Conservation (phyloP, 177 flowering plant species). For the Vitis hybrid region DNA sequence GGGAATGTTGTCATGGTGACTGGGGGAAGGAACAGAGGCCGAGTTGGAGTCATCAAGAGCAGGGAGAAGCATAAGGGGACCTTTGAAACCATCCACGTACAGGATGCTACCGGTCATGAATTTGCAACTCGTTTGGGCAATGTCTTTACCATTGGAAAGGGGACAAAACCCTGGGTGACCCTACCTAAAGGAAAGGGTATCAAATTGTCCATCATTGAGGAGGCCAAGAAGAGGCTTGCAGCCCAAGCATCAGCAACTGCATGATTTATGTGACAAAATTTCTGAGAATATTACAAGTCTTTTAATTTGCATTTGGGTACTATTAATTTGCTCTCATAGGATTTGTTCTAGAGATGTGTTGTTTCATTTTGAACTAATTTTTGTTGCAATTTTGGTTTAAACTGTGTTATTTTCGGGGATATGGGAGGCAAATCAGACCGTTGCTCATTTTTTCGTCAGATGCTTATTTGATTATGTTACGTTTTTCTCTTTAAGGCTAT, state of each 20-base stretch:
- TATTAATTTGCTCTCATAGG: too few relatives aligned
- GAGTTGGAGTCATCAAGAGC: conserved; percentile 68
- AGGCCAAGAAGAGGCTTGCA: conserved; percentile 61
- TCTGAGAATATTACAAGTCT: too few relatives aligned
- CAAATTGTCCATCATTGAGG: conserved; percentile 72
- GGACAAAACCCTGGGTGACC: conserved; percentile 69
- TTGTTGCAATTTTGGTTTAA: too few relatives aligned
- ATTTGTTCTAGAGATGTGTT: too few relatives aligned
- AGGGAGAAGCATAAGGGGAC: conserved; percentile 78
- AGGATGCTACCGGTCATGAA: conserved; percentile 67
- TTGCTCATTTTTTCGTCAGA: too few relatives aligned
- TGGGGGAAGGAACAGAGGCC: conserved; percentile 77
- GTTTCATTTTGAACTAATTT: background rate
- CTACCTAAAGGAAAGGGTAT: conserved; percentile 81
- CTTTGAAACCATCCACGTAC: conserved; percentile 66
- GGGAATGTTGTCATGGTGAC: conserved; percentile 81
- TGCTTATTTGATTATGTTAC: too few relatives aligned
- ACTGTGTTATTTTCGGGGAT: too few relatives aligned
- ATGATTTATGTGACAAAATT: too few relatives aligned
- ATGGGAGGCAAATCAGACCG: too few relatives aligned
- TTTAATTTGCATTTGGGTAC: too few relatives aligned
- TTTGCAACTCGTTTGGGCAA: conserved; percentile 72
- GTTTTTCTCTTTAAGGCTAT: too few relatives aligned
- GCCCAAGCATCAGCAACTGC: conserved; percentile 49
- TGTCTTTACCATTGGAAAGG: conserved; percentile 68